Base-by-base conservation (phyloP, 1,139 yeast species). In the Meyerozyma sp. region DNA sequence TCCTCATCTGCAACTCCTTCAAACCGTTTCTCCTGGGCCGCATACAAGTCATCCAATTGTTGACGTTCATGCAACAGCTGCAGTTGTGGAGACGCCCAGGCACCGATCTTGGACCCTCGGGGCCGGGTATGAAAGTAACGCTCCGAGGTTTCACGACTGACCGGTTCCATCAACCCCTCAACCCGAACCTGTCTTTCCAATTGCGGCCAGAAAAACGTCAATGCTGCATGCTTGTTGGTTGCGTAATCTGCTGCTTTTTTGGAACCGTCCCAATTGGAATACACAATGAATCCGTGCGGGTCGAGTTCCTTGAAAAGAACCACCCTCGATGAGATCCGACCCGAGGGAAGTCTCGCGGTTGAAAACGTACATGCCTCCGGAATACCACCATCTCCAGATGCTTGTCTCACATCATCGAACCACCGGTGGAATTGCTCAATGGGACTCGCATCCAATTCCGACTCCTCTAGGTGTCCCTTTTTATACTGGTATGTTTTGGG, bases 51-150 rank as follows among this genome's bases (percentile, higher is more conserved):
- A 41, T 90, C 88, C 48, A 93, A 75, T 50, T 79, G 84, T 14
- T 77, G 75, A 51, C 96, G 73, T 35, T 71, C 63, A 18, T 62
- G 56, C 28, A 93, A 72, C 1, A 70, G 73, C 45, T 75, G 72
- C 36, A 91, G 81, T 69, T 93, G 98, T 2, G 95, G 95, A 38
- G 95, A 84, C 0, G 98, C 86, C 96, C 97, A 91, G 0, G 98
- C 98, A 21, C 98, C 98, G 48, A 93, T 82, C 59, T 87, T 82
- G 20, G 96, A 86, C 5, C 95, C 97, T 48, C 95, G 74, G 30
- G 98, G 98, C 57, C 98, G 76, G 1, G 96, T 85, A 44, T 79
- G 76, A 64, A 81, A 93, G 65, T 93, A 93, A 44, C 83, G 73
- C 54, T 84, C 81, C 8, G 90, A 78, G 34, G 86, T 88, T 53